Conservation (phyloP, 139 green algal species). For the Picocystis salinarum region DNA sequence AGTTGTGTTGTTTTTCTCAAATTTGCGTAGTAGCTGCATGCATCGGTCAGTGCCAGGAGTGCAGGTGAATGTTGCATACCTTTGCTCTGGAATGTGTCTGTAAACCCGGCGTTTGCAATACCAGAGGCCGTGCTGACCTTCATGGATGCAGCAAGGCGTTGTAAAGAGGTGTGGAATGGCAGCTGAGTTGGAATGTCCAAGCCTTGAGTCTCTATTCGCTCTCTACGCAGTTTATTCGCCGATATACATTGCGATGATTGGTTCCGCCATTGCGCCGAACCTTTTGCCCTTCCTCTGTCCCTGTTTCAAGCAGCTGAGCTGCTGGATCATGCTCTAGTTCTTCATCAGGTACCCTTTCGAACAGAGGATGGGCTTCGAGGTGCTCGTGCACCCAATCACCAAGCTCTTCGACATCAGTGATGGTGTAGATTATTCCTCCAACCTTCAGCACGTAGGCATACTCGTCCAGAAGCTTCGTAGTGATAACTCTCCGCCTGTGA, state of each 20-base stretch:
- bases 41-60: no score
- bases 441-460: conserved; percentile 76
- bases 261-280: conserved; percentile 58
- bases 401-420: conserved; percentile 76
- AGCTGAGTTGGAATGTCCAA: no score
- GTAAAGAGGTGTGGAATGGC: no score
- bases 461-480: conserved; percentile 61
- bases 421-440: conserved; percentile 75
- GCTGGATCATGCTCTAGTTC: conserved; percentile 61
- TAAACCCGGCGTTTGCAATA: no score
- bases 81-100: no score
- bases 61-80: no score
- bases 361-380: conserved; percentile 65
- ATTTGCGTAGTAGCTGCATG: no score
- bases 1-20: no score
- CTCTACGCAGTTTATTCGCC: conserved; percentile 15
- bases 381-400: conserved; percentile 56
- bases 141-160: no score
- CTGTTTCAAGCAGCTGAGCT: conserved; percentile 33
- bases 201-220: no score
- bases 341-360: conserved; percentile 51
- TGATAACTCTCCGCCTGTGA: conserved; percentile 76
- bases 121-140: no score
- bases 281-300: conserved; percentile 78
- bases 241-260: conserved; percentile 41